Evolutionary conservation across 2,329 filamentous ascomycete genomes (phyloP).

Genomic region (Zasmidium cellare): DNA sequence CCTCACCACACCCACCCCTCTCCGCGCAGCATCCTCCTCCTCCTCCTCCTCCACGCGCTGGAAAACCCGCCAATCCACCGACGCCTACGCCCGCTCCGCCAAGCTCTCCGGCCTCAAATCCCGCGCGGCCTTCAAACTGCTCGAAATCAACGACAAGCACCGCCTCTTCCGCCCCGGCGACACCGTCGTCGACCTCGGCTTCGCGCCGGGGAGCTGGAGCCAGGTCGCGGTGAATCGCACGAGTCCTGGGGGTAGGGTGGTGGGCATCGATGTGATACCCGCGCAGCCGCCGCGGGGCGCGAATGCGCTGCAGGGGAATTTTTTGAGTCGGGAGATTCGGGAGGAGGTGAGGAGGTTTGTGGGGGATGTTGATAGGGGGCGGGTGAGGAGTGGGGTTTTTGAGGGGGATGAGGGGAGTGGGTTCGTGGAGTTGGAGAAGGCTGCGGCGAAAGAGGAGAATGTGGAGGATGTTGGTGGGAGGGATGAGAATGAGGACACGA

Average conservation of each 20-base stretch:
- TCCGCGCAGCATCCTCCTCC: constrained; percentile 14
- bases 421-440: constrained; percentile 66
- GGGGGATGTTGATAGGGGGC: constrained; percentile 60
- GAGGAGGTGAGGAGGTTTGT: constrained; percentile 76
- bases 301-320: constrained; percentile 94
- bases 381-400: constrained; percentile 37
- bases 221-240: constrained; percentile 81
- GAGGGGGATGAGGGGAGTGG: constrained; percentile 48
- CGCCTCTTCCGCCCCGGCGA: constrained; percentile 75
- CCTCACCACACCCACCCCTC: not conserved
- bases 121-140: constrained; percentile 87
- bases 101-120: constrained; percentile 80
- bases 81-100: constrained; percentile 72
- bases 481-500: constrained; percentile 20
- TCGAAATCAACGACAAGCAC: constrained; percentile 85
- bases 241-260: constrained; percentile 67
- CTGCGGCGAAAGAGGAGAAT: constrained; percentile 33
- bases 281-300: constrained; percentile 87
- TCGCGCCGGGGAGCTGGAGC: constrained; percentile 67
- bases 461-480: constrained; percentile 10
- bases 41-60: constrained; percentile 70
- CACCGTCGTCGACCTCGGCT: constrained; percentile 88
- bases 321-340: constrained; percentile 74
- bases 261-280: constrained; percentile 93
- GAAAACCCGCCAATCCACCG: constrained; percentile 75